These are phyloP conservation scores for Rhodosporidiobolus sp. DNA, from an alignment of 768 basidiomycete genomes.

Conservation along the genomic window DNA sequence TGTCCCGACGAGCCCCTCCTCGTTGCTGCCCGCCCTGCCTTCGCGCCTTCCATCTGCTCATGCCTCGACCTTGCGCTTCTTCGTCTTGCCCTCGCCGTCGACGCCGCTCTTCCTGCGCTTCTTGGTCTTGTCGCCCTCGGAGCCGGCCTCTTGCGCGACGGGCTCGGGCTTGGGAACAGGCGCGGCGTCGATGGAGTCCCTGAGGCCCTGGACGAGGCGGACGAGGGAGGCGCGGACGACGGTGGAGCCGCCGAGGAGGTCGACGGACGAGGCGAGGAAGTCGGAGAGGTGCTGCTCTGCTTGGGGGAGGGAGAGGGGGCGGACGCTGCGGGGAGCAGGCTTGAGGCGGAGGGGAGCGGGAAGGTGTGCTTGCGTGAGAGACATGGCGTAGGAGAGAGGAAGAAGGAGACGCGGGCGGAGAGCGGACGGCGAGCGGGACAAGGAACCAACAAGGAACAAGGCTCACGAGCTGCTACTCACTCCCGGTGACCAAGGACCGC, in stretches of 20 bases:
- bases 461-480: no score
- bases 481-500: no score
- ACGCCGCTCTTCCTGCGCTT: conserved; percentile 25
- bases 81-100: background rate
- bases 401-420: background rate
- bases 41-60: background rate
- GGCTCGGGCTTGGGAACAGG: no score
- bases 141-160: background rate
- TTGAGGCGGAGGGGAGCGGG: conserved; percentile 21
- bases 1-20: no score
- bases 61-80: conserved; percentile 20
- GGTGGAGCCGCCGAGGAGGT: conserved; percentile 21
- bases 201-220: conserved; percentile 21
- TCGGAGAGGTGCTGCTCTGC: background rate
- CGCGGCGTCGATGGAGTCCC: conserved; percentile 13
- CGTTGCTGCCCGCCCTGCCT: no score
- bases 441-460: no score
- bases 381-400: conserved; percentile 6
- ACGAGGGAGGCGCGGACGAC: conserved; percentile 17
- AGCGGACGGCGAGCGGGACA: background rate
- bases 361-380: conserved; percentile 8
- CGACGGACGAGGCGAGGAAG: conserved; percentile 14
- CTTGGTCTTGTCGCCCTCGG: conserved; percentile 1
- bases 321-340: background rate
- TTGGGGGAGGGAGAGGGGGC: background rate